These are phyloP conservation scores for Sarocladiaceae sp. DNA, from an alignment of 2,329 filamentous ascomycete genomes.

Conservation along the genomic window DNA sequence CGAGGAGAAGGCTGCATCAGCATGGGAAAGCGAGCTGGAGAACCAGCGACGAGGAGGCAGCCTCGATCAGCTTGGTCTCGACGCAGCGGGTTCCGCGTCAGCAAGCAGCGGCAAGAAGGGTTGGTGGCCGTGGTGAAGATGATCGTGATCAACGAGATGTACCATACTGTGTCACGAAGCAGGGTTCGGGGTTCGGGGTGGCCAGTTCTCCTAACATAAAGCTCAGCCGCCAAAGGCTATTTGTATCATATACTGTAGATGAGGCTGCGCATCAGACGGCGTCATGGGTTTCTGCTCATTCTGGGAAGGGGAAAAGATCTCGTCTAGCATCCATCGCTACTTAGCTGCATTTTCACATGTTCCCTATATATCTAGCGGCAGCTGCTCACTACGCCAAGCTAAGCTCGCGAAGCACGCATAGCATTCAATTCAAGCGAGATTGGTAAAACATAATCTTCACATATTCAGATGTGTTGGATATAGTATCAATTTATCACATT, in stretches of 20 bases:
- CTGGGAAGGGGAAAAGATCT: neutral
- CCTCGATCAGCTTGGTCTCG: conserved; percentile 45
- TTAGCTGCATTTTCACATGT: neutral
- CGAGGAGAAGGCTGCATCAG: conserved; percentile 36
- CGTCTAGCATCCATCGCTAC: conserved; percentile 3
- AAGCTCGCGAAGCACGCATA: too few relatives aligned
- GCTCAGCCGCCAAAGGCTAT: conserved; percentile 12
- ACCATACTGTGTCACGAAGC: neutral
- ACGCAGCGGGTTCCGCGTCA: conserved; percentile 16
- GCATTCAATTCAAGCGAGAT: neutral
- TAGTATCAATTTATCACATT: too few relatives aligned
- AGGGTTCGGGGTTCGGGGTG: too few relatives aligned
- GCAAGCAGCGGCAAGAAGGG: conserved; percentile 36
- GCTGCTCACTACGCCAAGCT: neutral
- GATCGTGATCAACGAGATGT: neutral
- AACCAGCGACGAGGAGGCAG: conserved; percentile 47
- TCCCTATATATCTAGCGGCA: neutral
- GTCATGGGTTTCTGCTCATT: conserved; percentile 30
- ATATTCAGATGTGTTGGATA: too few relatives aligned
- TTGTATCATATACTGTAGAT: conserved; percentile 41
- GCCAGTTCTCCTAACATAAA: neutral
- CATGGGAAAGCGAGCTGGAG: conserved; percentile 45
- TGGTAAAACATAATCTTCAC: too few relatives aligned
- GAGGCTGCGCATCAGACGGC: conserved; percentile 41
- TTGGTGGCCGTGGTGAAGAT: conserved; percentile 38